Base-by-base conservation (phyloP, 441 rosid genomes). In the Erysimum pusillum region DNA sequence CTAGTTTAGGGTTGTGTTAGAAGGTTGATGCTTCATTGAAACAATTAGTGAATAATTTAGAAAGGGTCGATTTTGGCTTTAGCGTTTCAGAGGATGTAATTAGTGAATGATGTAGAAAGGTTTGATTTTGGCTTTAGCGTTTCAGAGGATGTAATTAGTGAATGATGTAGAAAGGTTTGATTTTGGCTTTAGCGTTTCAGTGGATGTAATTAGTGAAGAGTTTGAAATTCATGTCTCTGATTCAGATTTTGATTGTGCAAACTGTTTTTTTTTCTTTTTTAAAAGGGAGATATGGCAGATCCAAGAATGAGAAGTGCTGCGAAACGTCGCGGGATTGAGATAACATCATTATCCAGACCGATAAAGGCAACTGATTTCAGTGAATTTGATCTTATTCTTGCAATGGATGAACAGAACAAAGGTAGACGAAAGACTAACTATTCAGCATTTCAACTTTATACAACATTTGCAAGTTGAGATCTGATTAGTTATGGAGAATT, bases 261-360 rank as follows among this genome's bases (percentile, higher is more conserved):
- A n/a, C n/a, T n/a, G n/a, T n/a, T n/a, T n/a, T n/a, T n/a, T n/a
- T 20, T 9, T 31, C 2, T 20, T 0, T 44, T 57, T 31, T 25
- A 59, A 32, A 79, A 92, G 99, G 99, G 99, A 13, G 86, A 92
- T 82, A 80, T 83, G 78, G 87, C 99, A 0, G 99, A 92, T 81
- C 87, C 97, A 66, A 90, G 99, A 86, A 95, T 95, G 98, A 90
- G 89, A 63, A 87, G 89, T 18, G 95, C 96, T 20, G 85, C 98
- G 1, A 90, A 91, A 76, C 87, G 84, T 79, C 94, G 98, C n/a
- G 92, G 92, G 53, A 81, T 95, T 74, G 96, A 90, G 83, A 90
- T 95, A 79, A 91, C 97, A 59, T 95, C 98, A 38, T 64, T 85
- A 59, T 95, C 99, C 5, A 90, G 97, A 88, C 98, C 94, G 14